Conservation (phyloP, 1,284 basidiomycete genomes). For the Marasmius sp. region DNA sequence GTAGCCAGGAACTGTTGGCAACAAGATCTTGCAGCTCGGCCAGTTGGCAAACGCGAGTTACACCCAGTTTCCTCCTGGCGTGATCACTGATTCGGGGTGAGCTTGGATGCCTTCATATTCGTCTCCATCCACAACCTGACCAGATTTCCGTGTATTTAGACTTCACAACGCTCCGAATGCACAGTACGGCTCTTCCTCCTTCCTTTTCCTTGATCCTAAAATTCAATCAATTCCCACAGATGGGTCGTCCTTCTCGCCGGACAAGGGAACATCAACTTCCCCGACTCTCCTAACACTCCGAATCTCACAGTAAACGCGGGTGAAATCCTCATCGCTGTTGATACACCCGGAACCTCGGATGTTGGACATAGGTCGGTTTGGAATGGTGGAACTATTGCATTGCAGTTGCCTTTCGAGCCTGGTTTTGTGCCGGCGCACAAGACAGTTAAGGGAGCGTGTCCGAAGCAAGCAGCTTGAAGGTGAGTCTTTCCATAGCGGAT, state of each 20-base stretch:
- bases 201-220: background rate
- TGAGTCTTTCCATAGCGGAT: no score
- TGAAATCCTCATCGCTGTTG: slow-evolving; percentile 1
- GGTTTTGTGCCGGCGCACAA: slow-evolving; percentile 6
- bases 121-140: background rate
- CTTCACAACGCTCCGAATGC: slow-evolving; percentile 5
- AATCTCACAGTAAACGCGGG: slow-evolving; percentile 2
- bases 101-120: background rate
- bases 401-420: slow-evolving; percentile 5
- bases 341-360: slow-evolving; percentile 2
- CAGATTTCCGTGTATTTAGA: background rate
- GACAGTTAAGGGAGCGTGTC: slow-evolving; percentile 1
- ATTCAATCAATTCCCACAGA: background rate
- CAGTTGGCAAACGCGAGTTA: slow-evolving; percentile 4
- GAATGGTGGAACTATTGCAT: background rate
- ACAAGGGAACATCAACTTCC: slow-evolving; percentile 5
- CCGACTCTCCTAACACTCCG: background rate
- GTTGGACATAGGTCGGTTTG: slow-evolving; percentile 7
- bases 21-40: slow-evolving; percentile 5
- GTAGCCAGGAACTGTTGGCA: slow-evolving; percentile 6
- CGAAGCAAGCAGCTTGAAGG: background rate
- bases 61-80: background rate
- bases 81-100: slow-evolving; percentile 3
- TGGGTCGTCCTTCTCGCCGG: slow-evolving; percentile 4
- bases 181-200: slow-evolving; percentile 2